phyloP scores from a whole-genome alignment of 75 land plant species.

The Picea glauca region DNA sequence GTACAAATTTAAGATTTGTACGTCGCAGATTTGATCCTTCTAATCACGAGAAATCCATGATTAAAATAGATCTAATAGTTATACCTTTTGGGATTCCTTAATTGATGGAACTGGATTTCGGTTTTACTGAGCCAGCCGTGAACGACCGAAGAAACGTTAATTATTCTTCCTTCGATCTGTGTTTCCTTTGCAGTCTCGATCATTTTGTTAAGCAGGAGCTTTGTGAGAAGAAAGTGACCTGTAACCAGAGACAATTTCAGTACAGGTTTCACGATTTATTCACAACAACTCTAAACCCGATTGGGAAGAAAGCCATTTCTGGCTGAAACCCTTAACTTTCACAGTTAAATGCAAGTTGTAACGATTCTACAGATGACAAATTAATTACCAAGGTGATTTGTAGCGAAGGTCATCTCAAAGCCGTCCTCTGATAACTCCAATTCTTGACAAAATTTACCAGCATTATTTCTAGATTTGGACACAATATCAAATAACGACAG shows the following conservation, averaged over 20 bases:
- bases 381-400: constrained; percentile 63
- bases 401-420: constrained; percentile 80
- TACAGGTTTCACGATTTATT: not conserved
- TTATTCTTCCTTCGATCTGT: constrained; percentile 63
- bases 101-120: constrained; percentile 22
- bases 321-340: not conserved
- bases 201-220: constrained; percentile 55
- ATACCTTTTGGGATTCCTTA: constrained; percentile 47
- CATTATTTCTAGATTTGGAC: constrained; percentile 58
- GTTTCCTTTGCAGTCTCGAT: constrained; percentile 54
- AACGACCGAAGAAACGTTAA: constrained; percentile 68
- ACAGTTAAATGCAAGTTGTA: not conserved
- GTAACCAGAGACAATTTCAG: not conserved
- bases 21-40: too few relatives aligned
- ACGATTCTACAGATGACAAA: not conserved
- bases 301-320: not conserved
- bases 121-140: constrained; percentile 58
- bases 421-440: constrained; percentile 66
- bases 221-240: constrained; percentile 81
- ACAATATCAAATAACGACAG: not conserved
- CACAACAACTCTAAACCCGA: not conserved
- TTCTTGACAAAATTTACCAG: constrained; percentile 50
- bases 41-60: too few relatives aligned
- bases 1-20: too few relatives aligned
- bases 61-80: too few relatives aligned